Conservation (phyloP, 2,329 filamentous ascomycete species). For the Paraphaeosphaeria sporulosa region DNA sequence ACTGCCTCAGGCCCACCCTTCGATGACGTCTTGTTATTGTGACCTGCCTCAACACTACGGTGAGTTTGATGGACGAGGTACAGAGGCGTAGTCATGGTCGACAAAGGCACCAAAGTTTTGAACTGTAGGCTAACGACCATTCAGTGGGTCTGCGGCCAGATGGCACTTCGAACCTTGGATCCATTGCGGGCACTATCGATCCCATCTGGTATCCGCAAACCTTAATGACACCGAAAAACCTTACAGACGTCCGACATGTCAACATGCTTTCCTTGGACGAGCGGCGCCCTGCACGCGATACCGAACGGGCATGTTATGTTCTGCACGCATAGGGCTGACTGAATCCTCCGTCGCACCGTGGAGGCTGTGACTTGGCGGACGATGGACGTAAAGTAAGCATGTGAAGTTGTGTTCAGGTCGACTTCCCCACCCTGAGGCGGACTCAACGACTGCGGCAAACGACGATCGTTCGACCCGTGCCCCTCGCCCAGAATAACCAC, state of each 20-base stretch:
- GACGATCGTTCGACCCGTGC: background rate
- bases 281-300: background rate
- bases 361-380: background rate
- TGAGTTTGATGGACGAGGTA: background rate
- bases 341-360: background rate
- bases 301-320: background rate
- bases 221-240: background rate
- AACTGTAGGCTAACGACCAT: background rate
- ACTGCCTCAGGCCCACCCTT: background rate
- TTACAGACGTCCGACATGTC: background rate
- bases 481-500: background rate
- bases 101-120: background rate
- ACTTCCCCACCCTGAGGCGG: background rate
- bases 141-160: background rate
- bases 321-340: constrained; percentile 2
- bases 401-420: background rate
- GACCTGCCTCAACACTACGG: background rate
- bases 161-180: background rate
- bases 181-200: background rate
- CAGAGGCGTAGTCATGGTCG: background rate
- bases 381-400: constrained; percentile 1
- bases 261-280: background rate
- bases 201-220: background rate
- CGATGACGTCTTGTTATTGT: background rate
- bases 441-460: background rate